These are phyloP conservation scores for Gryganskiella cystojenkinii DNA, from an alignment of 192 early-diverging fungal genomes.

Conservation along the genomic window DNA sequence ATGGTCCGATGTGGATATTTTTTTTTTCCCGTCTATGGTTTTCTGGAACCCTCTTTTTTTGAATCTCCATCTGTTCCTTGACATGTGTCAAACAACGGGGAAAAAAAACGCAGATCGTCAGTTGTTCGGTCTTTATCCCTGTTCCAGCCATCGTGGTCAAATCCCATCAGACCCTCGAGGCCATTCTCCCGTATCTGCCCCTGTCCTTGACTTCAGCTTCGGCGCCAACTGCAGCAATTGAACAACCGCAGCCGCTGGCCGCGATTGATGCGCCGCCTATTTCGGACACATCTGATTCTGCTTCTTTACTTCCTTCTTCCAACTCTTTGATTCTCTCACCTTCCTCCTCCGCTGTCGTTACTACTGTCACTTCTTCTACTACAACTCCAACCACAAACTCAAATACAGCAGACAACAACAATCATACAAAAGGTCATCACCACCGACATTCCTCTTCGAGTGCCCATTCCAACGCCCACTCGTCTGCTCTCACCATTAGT, in stretches of 20 bases:
- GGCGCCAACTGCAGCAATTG: not conserved
- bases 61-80: not conserved
- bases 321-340: not conserved
- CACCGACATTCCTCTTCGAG: not conserved
- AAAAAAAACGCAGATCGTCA: slow-evolving; percentile 33
- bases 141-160: slow-evolving; percentile 41
- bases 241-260: not conserved
- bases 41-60: too few relatives aligned
- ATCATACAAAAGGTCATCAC: slow-evolving; percentile 6
- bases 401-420: not conserved
- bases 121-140: slow-evolving; percentile 45
- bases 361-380: not conserved
- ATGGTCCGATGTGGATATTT: not conserved
- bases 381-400: not conserved
- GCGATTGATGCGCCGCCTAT: too few relatives aligned
- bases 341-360: not conserved
- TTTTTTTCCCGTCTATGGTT: too few relatives aligned
- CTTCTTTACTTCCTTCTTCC: slow-evolving; percentile 2
- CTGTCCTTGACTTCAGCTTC: slow-evolving; percentile 24
- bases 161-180: slow-evolving; percentile 47
- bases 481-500: slow-evolving; percentile 17
- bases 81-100: not conserved
- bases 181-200: slow-evolving; percentile 36
- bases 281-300: not conserved
- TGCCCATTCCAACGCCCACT: not conserved